Conservation (phyloP, 306 rosid species). For the Quillaja saponaria region DNA sequence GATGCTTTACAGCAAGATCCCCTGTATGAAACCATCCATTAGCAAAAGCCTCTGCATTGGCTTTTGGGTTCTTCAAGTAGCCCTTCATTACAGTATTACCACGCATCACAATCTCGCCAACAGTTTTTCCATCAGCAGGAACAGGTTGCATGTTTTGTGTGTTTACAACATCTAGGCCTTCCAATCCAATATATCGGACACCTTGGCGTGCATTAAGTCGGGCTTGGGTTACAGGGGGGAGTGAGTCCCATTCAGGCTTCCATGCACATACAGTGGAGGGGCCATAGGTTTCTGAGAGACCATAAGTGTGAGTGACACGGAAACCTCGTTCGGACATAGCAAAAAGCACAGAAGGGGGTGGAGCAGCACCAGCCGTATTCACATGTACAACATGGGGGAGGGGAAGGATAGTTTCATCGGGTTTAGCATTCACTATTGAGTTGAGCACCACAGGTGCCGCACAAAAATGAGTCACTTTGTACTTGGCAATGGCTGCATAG, state of each 20-base stretch:
- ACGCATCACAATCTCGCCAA: slow-evolving; percentile 87
- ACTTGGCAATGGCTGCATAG: slow-evolving; percentile 67
- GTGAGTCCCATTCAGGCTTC: slow-evolving; percentile 92
- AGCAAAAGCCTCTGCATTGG: slow-evolving; percentile 66
- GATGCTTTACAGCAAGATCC: slow-evolving; percentile 87
- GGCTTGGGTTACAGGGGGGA: slow-evolving; percentile 62
- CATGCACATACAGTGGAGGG: slow-evolving; percentile 86
- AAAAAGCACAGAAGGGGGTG: slow-evolving; percentile 75
- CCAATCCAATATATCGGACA: slow-evolving; percentile 68
- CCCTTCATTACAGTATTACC: slow-evolving; percentile 93
- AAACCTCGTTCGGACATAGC: slow-evolving; percentile 79
- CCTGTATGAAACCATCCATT: slow-evolving; percentile 93
- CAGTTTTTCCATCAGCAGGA: slow-evolving; percentile 72
- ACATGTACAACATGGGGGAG: slow-evolving; percentile 78
- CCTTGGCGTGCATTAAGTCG: slow-evolving; percentile 88
- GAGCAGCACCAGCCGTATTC: slow-evolving; percentile 94
- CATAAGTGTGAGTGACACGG: slow-evolving; percentile 85
- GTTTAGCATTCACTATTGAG: slow-evolving; percentile 69
- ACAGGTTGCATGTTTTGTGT: slow-evolving; percentile 70
- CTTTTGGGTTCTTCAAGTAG: slow-evolving; percentile 83
- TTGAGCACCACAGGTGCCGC: slow-evolving; percentile 96
- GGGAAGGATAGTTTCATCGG: slow-evolving; percentile 73
- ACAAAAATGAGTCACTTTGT: slow-evolving; percentile 86
- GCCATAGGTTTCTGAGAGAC: slow-evolving; percentile 88
- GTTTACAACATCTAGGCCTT: slow-evolving; percentile 65